Evolutionary conservation across 495 filamentous ascomycete species (phyloP).

Genomic region (Daldinia childiae): DNA sequence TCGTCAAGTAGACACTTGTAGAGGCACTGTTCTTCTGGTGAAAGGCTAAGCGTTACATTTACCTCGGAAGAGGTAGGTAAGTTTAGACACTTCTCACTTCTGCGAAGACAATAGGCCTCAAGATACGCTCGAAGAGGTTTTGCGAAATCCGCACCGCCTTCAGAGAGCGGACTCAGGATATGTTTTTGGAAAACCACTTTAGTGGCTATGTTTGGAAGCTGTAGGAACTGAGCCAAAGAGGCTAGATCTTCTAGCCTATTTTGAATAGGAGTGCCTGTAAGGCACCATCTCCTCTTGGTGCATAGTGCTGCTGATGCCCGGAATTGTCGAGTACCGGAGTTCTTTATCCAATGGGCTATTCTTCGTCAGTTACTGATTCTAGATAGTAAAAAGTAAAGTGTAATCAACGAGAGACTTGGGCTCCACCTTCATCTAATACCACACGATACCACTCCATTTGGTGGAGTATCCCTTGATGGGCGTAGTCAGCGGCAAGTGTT

Average conservation of each 20-base stretch:
- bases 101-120: background rate
- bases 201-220: background rate
- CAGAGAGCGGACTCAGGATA: background rate
- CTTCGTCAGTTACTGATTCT: background rate
- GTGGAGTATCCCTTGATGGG: slow-evolving; percentile 63
- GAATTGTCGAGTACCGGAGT: background rate
- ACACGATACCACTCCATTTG: slow-evolving; percentile 81
- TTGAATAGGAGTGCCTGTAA: background rate
- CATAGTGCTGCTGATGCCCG: background rate
- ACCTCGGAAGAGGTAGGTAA: background rate
- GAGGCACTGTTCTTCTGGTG: background rate
- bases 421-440: slow-evolving; percentile 72
- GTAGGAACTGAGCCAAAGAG: background rate
- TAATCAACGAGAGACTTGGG: background rate
- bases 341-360: background rate
- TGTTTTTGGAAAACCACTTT: background rate
- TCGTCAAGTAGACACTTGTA: background rate
- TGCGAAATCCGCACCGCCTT: background rate
- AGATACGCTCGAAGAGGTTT: background rate
- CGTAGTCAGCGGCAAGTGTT: slow-evolving; percentile 27
- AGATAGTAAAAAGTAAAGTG: background rate
- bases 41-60: background rate
- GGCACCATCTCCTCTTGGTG: background rate
- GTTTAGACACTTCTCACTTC: background rate
- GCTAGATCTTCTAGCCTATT: background rate